phyloP scores from a whole-genome alignment of 306 rosid species.

The Vigna reflexopilosa region DNA sequence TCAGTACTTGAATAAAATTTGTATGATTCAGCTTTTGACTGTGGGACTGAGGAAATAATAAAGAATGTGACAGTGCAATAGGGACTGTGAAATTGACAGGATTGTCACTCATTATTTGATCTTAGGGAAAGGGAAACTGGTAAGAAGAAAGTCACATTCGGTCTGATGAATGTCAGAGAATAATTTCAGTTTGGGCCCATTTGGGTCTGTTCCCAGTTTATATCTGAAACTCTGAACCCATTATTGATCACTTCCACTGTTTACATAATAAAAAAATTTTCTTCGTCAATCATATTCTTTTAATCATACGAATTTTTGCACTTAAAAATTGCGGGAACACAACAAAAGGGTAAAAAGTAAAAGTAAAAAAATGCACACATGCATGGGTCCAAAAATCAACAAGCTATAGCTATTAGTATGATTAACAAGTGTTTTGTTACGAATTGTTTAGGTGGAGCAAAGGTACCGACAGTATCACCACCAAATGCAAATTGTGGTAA shows the following conservation, averaged over 20 bases:
- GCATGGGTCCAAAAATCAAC: constrained; percentile 2
- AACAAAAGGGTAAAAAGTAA: not conserved
- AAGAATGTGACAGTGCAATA: constrained; percentile 42
- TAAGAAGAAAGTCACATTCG: constrained; percentile 28
- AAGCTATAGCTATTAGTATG: not conserved
- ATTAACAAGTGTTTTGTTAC: not conserved
- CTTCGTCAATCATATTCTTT: not conserved
- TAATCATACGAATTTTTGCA: too few species aligned
- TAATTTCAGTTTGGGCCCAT: constrained; percentile 55
- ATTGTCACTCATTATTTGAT: constrained; percentile 38
- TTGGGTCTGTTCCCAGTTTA: constrained; percentile 39
- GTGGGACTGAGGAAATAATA: constrained; percentile 28
- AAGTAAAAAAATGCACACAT: not conserved
- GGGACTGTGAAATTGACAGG: constrained; percentile 48
- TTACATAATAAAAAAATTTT: not conserved
- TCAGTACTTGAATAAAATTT: constrained; percentile 25
- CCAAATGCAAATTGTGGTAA: constrained; percentile 62
- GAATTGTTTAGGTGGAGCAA: constrained; percentile 63
- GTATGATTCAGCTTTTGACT: constrained; percentile 42
- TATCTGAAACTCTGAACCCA: constrained; percentile 9
- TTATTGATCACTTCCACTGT: constrained; percentile 5
- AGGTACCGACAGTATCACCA: constrained; percentile 75
- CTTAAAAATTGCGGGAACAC: too few species aligned
- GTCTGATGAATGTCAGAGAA: constrained; percentile 46
- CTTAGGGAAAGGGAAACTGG: constrained; percentile 35